phyloP scores from a whole-genome alignment of 768 basidiomycete genomes.

The Serendipita sp. region DNA sequence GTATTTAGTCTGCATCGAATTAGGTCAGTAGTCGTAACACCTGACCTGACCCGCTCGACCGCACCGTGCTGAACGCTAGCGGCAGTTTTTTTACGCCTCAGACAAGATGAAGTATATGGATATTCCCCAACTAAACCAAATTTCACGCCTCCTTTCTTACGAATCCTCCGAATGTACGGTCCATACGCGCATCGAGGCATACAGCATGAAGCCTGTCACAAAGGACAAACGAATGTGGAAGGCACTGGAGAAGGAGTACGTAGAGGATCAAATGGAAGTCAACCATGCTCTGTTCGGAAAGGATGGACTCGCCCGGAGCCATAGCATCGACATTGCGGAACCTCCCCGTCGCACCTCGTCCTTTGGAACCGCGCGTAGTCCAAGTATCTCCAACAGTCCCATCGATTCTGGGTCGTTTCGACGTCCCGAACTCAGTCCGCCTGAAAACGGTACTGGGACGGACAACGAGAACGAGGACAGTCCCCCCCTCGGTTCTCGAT shows the following conservation, averaged over 20 bases:
- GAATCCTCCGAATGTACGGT: conserved; percentile 80
- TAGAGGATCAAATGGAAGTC: conserved; percentile 32
- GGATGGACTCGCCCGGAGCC: not conserved
- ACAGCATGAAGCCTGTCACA: conserved; percentile 94
- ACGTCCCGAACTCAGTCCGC: not conserved
- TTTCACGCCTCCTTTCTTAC: conserved; percentile 66
- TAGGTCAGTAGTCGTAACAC: no score
- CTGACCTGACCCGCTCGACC: no score
- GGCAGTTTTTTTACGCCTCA: not conserved
- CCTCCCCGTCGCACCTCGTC: not conserved
- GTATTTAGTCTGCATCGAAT: no score
- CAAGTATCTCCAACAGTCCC: not conserved
- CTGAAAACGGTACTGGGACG: not conserved
- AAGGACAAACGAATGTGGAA: conserved; percentile 95
- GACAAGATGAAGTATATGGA: conserved; percentile 80
- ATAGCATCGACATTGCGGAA: not conserved
- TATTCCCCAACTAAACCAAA: conserved; percentile 55
- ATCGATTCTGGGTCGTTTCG: not conserved
- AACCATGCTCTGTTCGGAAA: not conserved
- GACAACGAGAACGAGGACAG: conserved; percentile 31
- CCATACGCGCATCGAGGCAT: conserved; percentile 86
- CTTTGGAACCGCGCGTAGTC: not conserved
- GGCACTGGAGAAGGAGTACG: conserved; percentile 74
- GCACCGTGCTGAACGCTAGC: not conserved
- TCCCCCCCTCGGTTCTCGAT: not conserved